Evolutionary conservation across 2,329 filamentous ascomycete genomes (phyloP), one percentile per base, ranked within the genome.

Genomic region (Trichoderma pleuroti): DNA sequence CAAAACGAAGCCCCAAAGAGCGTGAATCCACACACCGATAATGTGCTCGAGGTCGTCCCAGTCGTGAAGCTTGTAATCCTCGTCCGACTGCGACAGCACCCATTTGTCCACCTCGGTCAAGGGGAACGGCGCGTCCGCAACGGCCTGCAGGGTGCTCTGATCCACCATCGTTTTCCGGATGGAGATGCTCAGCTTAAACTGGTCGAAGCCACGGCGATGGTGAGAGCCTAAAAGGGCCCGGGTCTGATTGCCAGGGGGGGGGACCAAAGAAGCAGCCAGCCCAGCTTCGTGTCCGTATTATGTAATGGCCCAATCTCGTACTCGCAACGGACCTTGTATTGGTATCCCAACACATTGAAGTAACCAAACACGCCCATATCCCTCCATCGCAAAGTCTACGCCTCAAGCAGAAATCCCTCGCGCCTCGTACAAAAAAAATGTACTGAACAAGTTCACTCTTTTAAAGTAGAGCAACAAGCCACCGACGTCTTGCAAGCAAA

Each of bases 11-110:
- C 52, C 46, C n/a, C 21, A 24, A 28, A 26, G n/a, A 66, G 30
- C 54, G 52, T 59, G 60, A 72, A 67, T 49, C 7, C 63, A 66
- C 85, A 76, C 79, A 90, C 88, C 82, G 74, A 94, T 89, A 70
- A 96, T 87, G 11, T 87, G 82, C 77, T 86, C 88, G 72, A 96
- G 86, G 70, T 92, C 86, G 14, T 89, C 85, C 95, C 94, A 98
- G 61, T 87, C 85, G 80, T 94, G 89, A 57, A 86, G 85, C 72
- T 85, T 82, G 79, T 92, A 97, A 62, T 92, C 86, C 24, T 90
- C 86, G 77, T 98, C 93, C 1, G 88, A 88, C 73, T 86, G 84
- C 34, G 87, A 87, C 18, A 90, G 80, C 42, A 90, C 82, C 84
- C 83, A 86, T 77, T 80, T 86, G 77, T 90, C 88, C 52, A 84